Evolutionary conservation across 2,329 filamentous ascomycete species (phyloP), one percentile per base, ranked within the genome.

Genomic region (Nemania sp.): DNA sequence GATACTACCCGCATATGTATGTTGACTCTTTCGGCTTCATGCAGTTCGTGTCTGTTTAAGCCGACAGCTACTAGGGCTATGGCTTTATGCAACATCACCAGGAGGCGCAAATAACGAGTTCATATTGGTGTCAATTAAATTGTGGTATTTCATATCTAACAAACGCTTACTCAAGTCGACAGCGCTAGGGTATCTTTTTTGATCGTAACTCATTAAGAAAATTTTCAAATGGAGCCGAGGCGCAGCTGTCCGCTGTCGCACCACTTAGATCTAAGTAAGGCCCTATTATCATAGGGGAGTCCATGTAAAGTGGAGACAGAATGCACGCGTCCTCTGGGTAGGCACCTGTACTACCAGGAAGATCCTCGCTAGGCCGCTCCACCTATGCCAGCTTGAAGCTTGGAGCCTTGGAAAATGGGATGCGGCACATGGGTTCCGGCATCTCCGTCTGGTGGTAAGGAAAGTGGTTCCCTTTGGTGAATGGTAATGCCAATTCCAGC

Each of bases 101-200:
- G 26, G 52, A 22, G 14, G 30, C 17, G 47, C 47, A 14, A 12
- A 23, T 15, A 14, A 8, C 22, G 11, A 15, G 26, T 24, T 28
- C 17, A 6, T 17, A 24, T 40, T 14, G 9, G 9, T 19, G 30
- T 36, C 33, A 54, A 50, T 51, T 51, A 30, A 41, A 54, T 30
- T 41, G 40, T 54, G 52, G 52, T 54, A 54, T 54, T 45, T 49
- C 24, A 40, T 33, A 34, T 45, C n/a, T n/a, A n/a, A 46, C 30
- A 31, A 51, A 31, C 20, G 37, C 48, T 40, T 15, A 33, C 31
- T 47, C 31, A 43, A 40, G 41, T 30, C n/a, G 17, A 34, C 33
- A 56, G 8, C 42, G 22, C 11, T 23, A 44, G 43, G 37, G 34
- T 42, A 48, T 45, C n/a, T n/a, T n/a, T 53, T 34, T 49, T 42